phyloP scores from a whole-genome alignment of 2,329 filamentous ascomycete species.

The Arthrobotrys sphaeroides region DNA sequence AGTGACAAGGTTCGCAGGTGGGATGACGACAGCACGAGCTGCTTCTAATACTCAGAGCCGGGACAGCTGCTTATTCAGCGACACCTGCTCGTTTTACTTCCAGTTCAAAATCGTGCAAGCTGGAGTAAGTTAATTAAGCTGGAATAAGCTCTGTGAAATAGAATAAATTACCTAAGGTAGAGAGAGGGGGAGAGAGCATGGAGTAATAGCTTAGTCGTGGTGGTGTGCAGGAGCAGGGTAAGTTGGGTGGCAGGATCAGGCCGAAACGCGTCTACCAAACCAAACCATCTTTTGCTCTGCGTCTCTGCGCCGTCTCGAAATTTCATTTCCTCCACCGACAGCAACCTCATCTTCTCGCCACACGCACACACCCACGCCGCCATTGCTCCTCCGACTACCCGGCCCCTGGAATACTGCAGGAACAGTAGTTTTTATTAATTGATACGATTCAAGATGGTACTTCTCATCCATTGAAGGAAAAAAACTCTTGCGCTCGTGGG shows the following conservation, averaged over 20 bases:
- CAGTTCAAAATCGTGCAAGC: neutral
- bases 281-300: constrained; percentile 5
- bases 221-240: neutral
- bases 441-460: constrained; percentile 34
- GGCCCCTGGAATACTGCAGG: neutral
- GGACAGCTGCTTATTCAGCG: neutral
- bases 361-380: neutral
- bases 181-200: neutral
- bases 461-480: neutral
- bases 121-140: neutral
- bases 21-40: constrained; percentile 50
- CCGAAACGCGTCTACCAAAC: constrained; percentile 42
- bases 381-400: neutral
- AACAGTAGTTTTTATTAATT: neutral
- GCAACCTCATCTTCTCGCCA: constrained; percentile 11
- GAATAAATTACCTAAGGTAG: neutral
- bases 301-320: constrained; percentile 13
- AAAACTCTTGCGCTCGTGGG: constrained; percentile 7
- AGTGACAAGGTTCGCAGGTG: constrained; percentile 5
- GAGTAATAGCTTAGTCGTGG: too few species aligned
- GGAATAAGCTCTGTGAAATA: neutral
- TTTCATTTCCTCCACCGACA: constrained; percentile 14
- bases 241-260: neutral
- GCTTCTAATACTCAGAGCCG: too few species aligned
- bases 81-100: neutral